Conservation (phyloP, 495 filamentous ascomycete species). For the Podospora fimiseda region DNA sequence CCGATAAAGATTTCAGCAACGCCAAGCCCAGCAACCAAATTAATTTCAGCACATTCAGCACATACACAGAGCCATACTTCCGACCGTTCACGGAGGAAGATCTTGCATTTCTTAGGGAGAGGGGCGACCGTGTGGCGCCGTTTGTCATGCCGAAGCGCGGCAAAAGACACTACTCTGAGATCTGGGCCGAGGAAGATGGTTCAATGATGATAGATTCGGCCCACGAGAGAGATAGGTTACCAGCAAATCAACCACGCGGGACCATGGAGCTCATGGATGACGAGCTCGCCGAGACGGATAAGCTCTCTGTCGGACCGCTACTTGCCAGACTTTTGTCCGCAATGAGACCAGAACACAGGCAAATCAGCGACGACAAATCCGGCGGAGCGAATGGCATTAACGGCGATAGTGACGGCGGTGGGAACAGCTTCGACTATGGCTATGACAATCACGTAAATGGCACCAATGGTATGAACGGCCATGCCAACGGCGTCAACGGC, state of each 20-base stretch:
- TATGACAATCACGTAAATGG: conserved; percentile 41
- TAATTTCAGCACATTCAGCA: conserved; percentile 78
- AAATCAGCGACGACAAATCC: conserved; percentile 51
- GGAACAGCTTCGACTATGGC: conserved; percentile 22
- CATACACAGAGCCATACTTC: conserved; percentile 85
- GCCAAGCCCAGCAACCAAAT: conserved; percentile 92
- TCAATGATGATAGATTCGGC: conserved; percentile 59
- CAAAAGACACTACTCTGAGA: conserved; percentile 74
- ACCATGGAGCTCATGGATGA: conserved; percentile 81
- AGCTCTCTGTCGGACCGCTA: conserved; percentile 82
- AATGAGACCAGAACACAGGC: conserved; percentile 70
- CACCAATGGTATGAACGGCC: conserved; percentile 36
- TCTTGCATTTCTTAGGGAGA: conserved; percentile 84
- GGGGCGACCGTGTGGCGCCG: conserved; percentile 72
- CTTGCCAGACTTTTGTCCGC: conserved; percentile 75
- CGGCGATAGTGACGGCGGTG: conserved; percentile 46
- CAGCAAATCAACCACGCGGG: conserved; percentile 76
- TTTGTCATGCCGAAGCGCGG: conserved; percentile 85
- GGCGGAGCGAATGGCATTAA: conserved; percentile 49
- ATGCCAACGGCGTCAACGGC: conserved; percentile 22
- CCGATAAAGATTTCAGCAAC: conserved; percentile 91
- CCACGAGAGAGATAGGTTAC: conserved; percentile 54
- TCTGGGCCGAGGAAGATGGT: conserved; percentile 92
- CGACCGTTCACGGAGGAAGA: conserved; percentile 90
- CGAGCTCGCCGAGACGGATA: conserved; percentile 75